phyloP scores from a whole-genome alignment of 2,329 filamentous ascomycete genomes.

The Penicillium sp. region DNA sequence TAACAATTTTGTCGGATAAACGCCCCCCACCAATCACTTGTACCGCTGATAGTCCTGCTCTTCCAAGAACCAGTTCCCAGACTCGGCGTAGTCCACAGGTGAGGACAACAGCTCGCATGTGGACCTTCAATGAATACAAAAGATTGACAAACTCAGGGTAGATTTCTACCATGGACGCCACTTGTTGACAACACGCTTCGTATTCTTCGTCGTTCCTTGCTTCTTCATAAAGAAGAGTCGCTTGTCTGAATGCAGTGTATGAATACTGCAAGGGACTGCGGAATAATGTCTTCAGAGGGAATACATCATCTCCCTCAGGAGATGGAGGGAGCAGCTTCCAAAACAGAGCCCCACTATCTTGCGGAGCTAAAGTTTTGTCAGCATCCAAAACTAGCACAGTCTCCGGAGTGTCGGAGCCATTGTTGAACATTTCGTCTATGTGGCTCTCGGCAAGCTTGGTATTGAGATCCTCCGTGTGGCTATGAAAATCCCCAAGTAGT shows the following conservation, averaged over 20 bases:
- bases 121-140: too few species aligned
- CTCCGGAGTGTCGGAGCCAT: background rate
- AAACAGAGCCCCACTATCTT: background rate
- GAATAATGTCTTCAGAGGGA: background rate
- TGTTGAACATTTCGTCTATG: background rate
- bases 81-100: too few species aligned
- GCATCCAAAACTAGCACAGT: background rate
- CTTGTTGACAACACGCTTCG: slow-evolving; percentile 45
- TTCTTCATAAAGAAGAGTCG: slow-evolving; percentile 55
- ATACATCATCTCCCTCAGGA: too few species aligned
- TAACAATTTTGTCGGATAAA: background rate
- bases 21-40: background rate
- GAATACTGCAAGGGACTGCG: slow-evolving; percentile 26
- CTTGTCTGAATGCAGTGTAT: slow-evolving; percentile 57
- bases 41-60: too few species aligned
- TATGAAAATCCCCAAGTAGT: slow-evolving; percentile 37
- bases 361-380: background rate
- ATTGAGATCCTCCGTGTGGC: slow-evolving; percentile 33
- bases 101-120: too few species aligned
- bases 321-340: background rate
- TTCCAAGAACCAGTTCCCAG: too few species aligned
- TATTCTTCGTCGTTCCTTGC: slow-evolving; percentile 38
- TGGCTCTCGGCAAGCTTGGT: background rate
- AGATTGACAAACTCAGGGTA: slow-evolving; percentile 48
- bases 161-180: slow-evolving; percentile 46